Percentiles rank a stretch among this genome's conserved stretches.
phyloP scores from a whole-genome alignment of 2,329 filamentous ascomycete genomes.

The Penicillium rolfsii region DNA sequence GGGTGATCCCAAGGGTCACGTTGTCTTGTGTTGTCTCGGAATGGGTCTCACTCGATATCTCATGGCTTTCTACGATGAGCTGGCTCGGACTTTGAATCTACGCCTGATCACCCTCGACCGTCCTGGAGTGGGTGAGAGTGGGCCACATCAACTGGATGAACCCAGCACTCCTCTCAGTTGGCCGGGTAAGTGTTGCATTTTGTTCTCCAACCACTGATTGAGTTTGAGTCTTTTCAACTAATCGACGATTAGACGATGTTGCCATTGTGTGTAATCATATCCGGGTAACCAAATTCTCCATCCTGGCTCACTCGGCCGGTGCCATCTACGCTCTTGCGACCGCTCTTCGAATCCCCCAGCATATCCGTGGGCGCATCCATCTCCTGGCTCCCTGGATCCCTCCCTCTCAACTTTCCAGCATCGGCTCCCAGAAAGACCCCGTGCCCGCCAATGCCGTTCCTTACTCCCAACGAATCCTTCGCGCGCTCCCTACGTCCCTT shows the following conservation, averaged over 20 bases:
- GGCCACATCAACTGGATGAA: constrained; percentile 73
- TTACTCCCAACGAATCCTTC: constrained; percentile 85
- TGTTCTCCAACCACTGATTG: not conserved
- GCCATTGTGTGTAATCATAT: constrained; percentile 90
- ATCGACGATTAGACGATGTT: constrained; percentile 66
- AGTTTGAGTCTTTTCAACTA: not conserved
- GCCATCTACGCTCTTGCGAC: constrained; percentile 98
- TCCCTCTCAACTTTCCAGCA: constrained; percentile 84
- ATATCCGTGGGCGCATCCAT: constrained; percentile 92
- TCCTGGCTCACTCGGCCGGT: constrained; percentile 92
- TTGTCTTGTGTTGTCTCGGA: constrained; percentile 93
- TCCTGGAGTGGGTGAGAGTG: constrained; percentile 90
- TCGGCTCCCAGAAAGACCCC: constrained; percentile 71
- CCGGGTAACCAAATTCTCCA: constrained; percentile 93
- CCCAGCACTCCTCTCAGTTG: constrained; percentile 87
- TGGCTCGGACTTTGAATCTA: constrained; percentile 84
- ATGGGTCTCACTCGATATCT: constrained; percentile 97
- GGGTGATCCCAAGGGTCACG: constrained; percentile 85
- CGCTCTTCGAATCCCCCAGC: constrained; percentile 90
- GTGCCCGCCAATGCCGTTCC: constrained; percentile 85
- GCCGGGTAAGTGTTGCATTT: constrained; percentile 69
- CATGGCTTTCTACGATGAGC: constrained; percentile 94
- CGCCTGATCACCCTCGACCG: constrained; percentile 92
- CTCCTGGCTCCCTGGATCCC: constrained; percentile 90
- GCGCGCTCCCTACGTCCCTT: constrained; percentile 85